These are phyloP conservation scores for Stemphylium vesicarium DNA, from an alignment of 2,329 filamentous ascomycete genomes.

Conservation along the genomic window DNA sequence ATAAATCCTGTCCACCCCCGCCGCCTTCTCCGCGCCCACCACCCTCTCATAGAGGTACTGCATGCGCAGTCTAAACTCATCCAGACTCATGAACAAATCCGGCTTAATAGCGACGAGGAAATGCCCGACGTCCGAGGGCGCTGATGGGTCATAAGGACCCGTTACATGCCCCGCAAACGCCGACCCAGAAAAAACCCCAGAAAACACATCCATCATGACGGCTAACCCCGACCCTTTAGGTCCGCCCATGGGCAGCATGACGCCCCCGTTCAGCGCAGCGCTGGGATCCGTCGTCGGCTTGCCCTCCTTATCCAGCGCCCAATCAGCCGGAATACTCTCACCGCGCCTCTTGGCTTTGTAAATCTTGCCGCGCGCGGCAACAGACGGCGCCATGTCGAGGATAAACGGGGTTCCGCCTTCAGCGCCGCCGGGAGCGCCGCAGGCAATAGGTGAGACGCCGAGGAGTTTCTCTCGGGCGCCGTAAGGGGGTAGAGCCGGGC, in stretches of 20 bases:
- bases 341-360: conserved; percentile 71
- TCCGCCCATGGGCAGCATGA: conserved; percentile 86
- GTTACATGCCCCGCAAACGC: conserved; percentile 81
- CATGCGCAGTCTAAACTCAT: conserved; percentile 71
- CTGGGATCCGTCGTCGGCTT: conserved; percentile 72
- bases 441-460: conserved; percentile 76
- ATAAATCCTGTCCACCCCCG: conserved; percentile 62
- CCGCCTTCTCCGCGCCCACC: conserved; percentile 59
- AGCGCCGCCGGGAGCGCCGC: conserved; percentile 65
- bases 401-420: conserved; percentile 68
- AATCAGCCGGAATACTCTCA: conserved; percentile 71
- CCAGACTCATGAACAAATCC: conserved; percentile 73
- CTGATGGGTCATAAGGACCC: conserved; percentile 74
- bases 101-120: conserved; percentile 71
- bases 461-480: conserved; percentile 72
- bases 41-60: conserved; percentile 64
- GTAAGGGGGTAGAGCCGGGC: conserved; percentile 73
- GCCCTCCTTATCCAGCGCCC: conserved; percentile 77
- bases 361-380: conserved; percentile 73
- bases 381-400: conserved; percentile 73
- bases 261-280: conserved; percentile 65
- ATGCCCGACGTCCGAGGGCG: conserved; percentile 73
- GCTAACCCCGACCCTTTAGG: conserved; percentile 79
- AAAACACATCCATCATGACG: conserved; percentile 92
- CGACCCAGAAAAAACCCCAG: conserved; percentile 76